Evolutionary conservation across 257 asterid species (phyloP).

Genomic region (Gentiana straminea): DNA sequence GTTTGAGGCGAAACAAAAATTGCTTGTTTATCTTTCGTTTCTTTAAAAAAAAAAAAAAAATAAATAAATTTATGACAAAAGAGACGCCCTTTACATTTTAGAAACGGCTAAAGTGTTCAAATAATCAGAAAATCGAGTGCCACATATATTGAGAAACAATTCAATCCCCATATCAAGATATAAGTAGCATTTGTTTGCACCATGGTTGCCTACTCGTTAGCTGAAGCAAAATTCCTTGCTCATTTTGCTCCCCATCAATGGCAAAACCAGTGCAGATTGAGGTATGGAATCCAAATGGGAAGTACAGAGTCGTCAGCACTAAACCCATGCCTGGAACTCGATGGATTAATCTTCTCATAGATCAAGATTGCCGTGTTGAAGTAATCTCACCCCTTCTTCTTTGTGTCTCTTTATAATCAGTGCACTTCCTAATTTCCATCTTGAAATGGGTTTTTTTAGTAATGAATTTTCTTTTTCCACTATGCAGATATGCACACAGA

Average conservation of each 20-base stretch:
- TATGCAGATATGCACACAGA: slow-evolving; percentile 68
- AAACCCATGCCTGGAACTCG: slow-evolving; percentile 95
- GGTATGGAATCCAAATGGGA: slow-evolving; percentile 87
- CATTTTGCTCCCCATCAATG: slow-evolving; percentile 18
- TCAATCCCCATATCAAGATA: not conserved
- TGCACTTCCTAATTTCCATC: not conserved
- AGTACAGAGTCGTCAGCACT: slow-evolving; percentile 82
- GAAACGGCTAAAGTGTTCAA: too few relatives aligned
- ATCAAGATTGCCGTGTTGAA: slow-evolving; percentile 93
- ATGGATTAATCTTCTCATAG: slow-evolving; percentile 75
- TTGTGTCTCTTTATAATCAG: not conserved
- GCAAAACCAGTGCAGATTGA: slow-evolving; percentile 79
- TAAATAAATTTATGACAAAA: too few relatives aligned
- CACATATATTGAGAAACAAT: slow-evolving; percentile 1
- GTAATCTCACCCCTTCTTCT: slow-evolving; percentile 19
- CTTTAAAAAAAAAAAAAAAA: too few relatives aligned
- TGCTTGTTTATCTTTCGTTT: too few relatives aligned
- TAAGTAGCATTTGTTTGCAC: not conserved
- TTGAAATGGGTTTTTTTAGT: not conserved
- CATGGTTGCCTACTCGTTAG: too few relatives aligned
- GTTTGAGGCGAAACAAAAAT: too few relatives aligned
- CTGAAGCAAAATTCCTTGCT: too few relatives aligned
- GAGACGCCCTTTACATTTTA: too few relatives aligned
- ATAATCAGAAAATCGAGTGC: slow-evolving; percentile 3
- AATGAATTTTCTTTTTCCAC: not conserved